Conservation (phyloP, 345 rosid species). For the Eucalyptus viminalis region DNA sequence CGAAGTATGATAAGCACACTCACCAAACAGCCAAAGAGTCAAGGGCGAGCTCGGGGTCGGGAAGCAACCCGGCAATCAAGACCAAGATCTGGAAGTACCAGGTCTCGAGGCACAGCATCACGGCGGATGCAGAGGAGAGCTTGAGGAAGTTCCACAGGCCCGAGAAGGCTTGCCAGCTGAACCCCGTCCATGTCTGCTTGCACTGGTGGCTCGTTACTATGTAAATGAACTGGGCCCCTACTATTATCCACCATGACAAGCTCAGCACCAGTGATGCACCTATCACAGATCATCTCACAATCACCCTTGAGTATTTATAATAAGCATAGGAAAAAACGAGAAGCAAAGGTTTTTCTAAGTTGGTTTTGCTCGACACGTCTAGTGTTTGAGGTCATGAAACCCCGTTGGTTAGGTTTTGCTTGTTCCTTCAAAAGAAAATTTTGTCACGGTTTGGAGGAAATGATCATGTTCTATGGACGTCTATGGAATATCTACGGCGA, state of each 20-base stretch:
- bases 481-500: not conserved
- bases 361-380: not conserved
- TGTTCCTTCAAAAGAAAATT: not conserved
- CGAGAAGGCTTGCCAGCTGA: slow-evolving; percentile 38
- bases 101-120: slow-evolving; percentile 84
- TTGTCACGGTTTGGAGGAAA: not conserved
- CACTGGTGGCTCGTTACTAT: slow-evolving; percentile 31
- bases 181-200: slow-evolving; percentile 60
- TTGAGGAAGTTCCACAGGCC: slow-evolving; percentile 69
- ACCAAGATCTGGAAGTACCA: slow-evolving; percentile 82
- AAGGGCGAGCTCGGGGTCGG: slow-evolving; percentile 51
- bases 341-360: not conserved
- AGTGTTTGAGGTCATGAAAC: not conserved
- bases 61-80: slow-evolving; percentile 64
- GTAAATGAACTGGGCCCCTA: slow-evolving; percentile 44
- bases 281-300: not conserved
- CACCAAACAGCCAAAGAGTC: slow-evolving; percentile 83
- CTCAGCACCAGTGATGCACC: slow-evolving; percentile 66
- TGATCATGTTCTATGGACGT: not conserved
- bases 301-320: not conserved
- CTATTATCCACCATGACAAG: slow-evolving; percentile 79
- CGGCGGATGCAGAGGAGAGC: slow-evolving; percentile 67
- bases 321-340: not conserved
- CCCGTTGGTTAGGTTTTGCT: not conserved
- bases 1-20: not conserved